phyloP scores from a whole-genome alignment of 129 eudicot genomes.

The Lactuca saligna region DNA sequence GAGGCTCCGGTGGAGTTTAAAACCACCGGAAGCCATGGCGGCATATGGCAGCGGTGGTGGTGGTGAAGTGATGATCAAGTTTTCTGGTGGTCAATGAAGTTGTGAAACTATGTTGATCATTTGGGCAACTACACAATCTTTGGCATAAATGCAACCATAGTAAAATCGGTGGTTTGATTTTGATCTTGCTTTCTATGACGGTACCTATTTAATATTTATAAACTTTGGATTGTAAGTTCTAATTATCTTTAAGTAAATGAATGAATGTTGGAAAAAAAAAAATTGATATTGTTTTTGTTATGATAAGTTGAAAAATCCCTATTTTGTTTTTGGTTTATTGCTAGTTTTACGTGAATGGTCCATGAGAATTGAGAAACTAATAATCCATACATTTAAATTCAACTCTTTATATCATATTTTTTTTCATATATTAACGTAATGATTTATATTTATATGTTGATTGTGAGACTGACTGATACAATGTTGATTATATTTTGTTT shows the following conservation, averaged over 20 bases:
- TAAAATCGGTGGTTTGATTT: not conserved
- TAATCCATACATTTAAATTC: not conserved
- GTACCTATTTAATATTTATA: not conserved
- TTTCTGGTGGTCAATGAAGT: conserved; percentile 34
- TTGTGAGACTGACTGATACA: not conserved
- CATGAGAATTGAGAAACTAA: not conserved
- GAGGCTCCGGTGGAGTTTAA: conserved; percentile 10
- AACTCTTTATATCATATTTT: too few relatives aligned
- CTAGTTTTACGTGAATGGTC: not conserved
- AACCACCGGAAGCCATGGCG: not conserved
- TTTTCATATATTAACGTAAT: too few relatives aligned
- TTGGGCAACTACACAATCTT: conserved; percentile 34
- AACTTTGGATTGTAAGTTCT: not conserved
- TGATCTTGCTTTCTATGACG: not conserved
- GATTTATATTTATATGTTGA: not conserved
- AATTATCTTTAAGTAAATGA: not conserved
- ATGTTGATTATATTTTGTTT: too few relatives aligned
- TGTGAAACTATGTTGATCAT: conserved; percentile 24
- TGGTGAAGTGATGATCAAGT: conserved; percentile 23
- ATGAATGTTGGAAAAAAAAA: not conserved
- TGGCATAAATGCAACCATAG: conserved; percentile 24
- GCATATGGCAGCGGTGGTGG: not conserved
- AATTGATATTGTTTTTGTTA: not conserved
- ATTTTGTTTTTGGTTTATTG: not conserved
- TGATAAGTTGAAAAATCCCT: not conserved